Base-by-base conservation (phyloP, 2,329 filamentous ascomycete genomes). In the Curvularia verruculosa region DNA sequence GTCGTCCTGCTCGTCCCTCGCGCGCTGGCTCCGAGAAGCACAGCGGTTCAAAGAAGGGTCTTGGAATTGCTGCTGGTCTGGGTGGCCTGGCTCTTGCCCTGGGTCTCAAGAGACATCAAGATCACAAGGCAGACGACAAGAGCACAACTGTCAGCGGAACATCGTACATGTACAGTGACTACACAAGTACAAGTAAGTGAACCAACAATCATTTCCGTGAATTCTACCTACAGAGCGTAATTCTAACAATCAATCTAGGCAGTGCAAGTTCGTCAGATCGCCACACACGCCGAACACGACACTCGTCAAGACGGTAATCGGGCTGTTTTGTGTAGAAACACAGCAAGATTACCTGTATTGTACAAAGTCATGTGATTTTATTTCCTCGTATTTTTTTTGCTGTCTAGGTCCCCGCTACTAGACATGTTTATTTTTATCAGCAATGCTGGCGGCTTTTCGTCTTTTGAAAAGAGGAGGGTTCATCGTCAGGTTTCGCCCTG, bases 151-250 rank as follows among this genome's bases (percentile, higher is more conserved):
- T 77, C 43, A 75, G 72, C 15, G 77, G 76, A 46, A 75, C 67
- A 19, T 67, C 64, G n/a, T 71, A 75, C 55, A 78, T 77, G 49
- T 78, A 77, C 61, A 78, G 77, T 60, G 79, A 81, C 62, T 81
- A 81, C 66, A 81, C 81, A 31, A 81, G 77, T 62, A 71, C 75
- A 52, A 82, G 80, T 82, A 67, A 80, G 80, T 80, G n/a, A 49
- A 47, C 31, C 40, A 43, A 24, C 40, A 43, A 24, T 24, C 40
- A 44, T 18, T 6, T 10, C 15, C 26, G 1, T 10, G 3, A 0
- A 34, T 5, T 19, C n/a, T n/a, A n/a, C n/a, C n/a, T 29, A 15
- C 13, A 29, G 26, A n/a, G 9, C 19, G 13, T 5, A 52, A 58
- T 54, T 49, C 70, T 72, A 64, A 71, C 62, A 54, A 56, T 18